These are phyloP conservation scores for Pachysolen tannophilus DNA, from an alignment of 805 yeast genomes.

Conservation along the genomic window DNA sequence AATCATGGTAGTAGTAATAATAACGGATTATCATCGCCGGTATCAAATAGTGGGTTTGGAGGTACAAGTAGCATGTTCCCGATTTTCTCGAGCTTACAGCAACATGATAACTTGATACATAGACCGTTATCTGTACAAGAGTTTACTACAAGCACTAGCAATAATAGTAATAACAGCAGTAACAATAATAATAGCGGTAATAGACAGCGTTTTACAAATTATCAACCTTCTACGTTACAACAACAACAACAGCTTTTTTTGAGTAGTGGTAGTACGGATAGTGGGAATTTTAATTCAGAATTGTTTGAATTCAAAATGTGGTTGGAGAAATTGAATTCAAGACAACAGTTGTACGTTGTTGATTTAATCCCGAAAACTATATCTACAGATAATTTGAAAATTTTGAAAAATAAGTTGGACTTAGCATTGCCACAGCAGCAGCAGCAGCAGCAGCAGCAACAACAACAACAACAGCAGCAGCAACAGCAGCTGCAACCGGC, in stretches of 20 bases:
- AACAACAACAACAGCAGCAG: too few species aligned
- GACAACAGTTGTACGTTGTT: slow-evolving; percentile 9
- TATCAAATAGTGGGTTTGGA: neutral
- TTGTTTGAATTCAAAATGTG: slow-evolving; percentile 8
- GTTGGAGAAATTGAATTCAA: slow-evolving; percentile 9
- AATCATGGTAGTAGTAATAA: slow-evolving; percentile 2
- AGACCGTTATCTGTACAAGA: slow-evolving; percentile 9
- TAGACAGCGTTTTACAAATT: neutral
- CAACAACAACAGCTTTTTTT: neutral
- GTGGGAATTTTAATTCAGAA: slow-evolving; percentile 6
- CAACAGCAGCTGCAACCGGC: neutral
- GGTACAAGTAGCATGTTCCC: too few species aligned
- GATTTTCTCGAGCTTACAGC: neutral
- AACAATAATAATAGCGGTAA: neutral
- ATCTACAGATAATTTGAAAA: slow-evolving; percentile 5
- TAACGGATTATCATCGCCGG: slow-evolving; percentile 5
- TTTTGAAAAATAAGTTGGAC: slow-evolving; percentile 8
- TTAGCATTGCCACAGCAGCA: too few species aligned
- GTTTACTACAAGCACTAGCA: slow-evolving; percentile 2
- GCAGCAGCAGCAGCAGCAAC: too few species aligned
- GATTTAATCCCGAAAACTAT: slow-evolving; percentile 8
- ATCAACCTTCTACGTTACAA: neutral
- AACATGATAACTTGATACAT: slow-evolving; percentile 1
- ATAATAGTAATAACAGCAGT: neutral
- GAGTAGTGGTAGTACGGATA: too few species aligned